These are phyloP conservation scores for Pythium apleroticum DNA, from an alignment of 352 stramenopile species.

Conservation along the genomic window DNA sequence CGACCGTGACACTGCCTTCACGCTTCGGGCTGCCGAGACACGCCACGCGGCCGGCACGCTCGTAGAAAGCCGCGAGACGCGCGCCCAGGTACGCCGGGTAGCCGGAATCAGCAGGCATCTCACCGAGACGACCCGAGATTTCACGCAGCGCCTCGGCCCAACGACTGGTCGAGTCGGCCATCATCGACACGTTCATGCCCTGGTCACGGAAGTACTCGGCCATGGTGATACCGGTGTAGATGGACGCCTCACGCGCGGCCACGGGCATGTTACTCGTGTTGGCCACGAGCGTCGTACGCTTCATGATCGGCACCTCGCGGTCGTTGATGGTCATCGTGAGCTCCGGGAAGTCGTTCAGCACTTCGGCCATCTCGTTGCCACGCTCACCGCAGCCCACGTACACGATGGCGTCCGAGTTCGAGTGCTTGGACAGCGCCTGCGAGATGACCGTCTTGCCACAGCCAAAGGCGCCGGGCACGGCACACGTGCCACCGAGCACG, in stretches of 20 bases:
- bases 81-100: constrained; percentile 98
- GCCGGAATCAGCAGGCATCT: constrained; percentile 99
- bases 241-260: constrained; percentile 98
- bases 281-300: constrained; percentile 98
- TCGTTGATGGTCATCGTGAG: constrained; percentile 98
- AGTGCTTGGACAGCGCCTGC: constrained; percentile 99
- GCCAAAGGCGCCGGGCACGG: constrained; percentile 98
- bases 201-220: constrained; percentile 99
- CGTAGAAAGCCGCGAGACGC: constrained; percentile 99
- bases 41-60: constrained; percentile 96
- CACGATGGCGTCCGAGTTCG: constrained; percentile 98
- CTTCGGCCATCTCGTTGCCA: constrained; percentile 99
- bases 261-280: constrained; percentile 99
- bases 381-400: constrained; percentile 99
- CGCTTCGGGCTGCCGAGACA: constrained; percentile 97
- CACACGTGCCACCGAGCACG: constrained; percentile 98
- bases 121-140: constrained; percentile 99
- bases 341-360: constrained; percentile 99
- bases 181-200: constrained; percentile 99
- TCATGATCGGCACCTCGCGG: constrained; percentile 99
- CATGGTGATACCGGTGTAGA: constrained; percentile 99
- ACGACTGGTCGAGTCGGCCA: constrained; percentile 99
- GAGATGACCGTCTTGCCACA: constrained; percentile 99
- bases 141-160: constrained; percentile 99
- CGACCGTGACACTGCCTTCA: constrained; percentile 98